These are phyloP conservation scores for Canavalia gladiata DNA, from an alignment of 306 rosid species.

Conservation along the genomic window DNA sequence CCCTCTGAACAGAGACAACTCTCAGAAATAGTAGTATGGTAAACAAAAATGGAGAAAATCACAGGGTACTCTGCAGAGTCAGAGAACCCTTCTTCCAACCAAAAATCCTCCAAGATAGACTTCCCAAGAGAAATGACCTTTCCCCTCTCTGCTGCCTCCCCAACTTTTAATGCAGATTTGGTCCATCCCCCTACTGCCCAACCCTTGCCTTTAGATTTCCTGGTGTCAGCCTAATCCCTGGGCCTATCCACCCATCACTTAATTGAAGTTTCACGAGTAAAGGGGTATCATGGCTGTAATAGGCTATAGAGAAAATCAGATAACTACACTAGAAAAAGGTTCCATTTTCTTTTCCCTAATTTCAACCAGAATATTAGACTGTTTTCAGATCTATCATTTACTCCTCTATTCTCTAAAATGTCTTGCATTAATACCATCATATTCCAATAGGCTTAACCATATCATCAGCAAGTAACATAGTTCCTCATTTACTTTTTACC, in stretches of 20 bases:
- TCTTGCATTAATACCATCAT: slow-evolving; percentile 8
- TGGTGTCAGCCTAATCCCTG: neutral
- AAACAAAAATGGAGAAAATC: neutral
- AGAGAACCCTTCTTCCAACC: neutral
- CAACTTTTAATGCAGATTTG: neutral
- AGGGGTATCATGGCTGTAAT: neutral
- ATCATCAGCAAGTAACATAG: slow-evolving; percentile 21
- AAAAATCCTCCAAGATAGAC: neutral
- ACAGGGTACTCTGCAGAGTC: neutral
- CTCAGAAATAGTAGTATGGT: neutral
- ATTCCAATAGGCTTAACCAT: neutral
- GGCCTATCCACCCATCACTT: neutral
- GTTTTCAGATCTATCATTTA: slow-evolving; percentile 1
- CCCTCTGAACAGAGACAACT: neutral
- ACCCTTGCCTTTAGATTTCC: neutral
- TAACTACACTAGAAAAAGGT: neutral
- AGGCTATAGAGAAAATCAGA: slow-evolving; percentile 22
- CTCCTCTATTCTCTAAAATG: neutral
- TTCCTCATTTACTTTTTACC: slow-evolving; percentile 26
- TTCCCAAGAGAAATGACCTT: no score
- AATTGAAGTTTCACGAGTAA: neutral
- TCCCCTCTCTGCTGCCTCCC: neutral
- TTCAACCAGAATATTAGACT: slow-evolving; percentile 26
- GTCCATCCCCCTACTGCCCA: neutral
- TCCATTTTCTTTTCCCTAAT: slow-evolving; percentile 12